Conservation (phyloP, 139 green algal genomes). For the Dunaliella sp. region DNA sequence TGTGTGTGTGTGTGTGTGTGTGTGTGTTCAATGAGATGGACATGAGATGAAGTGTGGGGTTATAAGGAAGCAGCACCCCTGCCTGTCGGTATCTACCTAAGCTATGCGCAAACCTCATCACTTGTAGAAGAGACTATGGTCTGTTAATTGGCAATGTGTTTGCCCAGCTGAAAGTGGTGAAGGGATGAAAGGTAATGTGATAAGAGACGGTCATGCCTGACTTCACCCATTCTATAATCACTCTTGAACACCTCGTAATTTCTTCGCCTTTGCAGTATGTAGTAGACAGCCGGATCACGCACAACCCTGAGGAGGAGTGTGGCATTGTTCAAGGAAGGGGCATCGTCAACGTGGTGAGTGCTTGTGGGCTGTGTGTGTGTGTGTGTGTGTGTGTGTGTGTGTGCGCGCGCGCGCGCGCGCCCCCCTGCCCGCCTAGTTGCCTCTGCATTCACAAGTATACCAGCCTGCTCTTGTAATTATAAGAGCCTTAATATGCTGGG, state of each 20-base stretch:
- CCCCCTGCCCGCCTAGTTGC: too few relatives aligned
- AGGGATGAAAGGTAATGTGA: too few relatives aligned
- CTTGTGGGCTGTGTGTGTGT: too few relatives aligned
- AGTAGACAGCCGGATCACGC: neutral
- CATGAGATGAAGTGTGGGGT: too few relatives aligned
- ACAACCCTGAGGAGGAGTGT: slow-evolving; percentile 15
- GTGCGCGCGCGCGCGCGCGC: too few relatives aligned
- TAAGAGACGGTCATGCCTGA: neutral
- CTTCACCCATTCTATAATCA: neutral
- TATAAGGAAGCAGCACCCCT: too few relatives aligned
- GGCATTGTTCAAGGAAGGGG: slow-evolving; percentile 2
- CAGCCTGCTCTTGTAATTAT: neutral
- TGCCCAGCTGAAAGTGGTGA: too few relatives aligned
- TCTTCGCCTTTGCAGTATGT: slow-evolving; percentile 10
- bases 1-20: too few relatives aligned
- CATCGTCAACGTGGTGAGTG: slow-evolving; percentile 8
- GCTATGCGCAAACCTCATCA: neutral
- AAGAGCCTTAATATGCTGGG: neutral
- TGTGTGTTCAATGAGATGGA: too few relatives aligned
- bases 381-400: too few relatives aligned
- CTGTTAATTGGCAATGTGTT: neutral
- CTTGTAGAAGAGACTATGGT: neutral
- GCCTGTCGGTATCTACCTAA: too few relatives aligned
- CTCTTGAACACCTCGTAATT: neutral
- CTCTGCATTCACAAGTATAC: neutral